Conservation (phyloP, 768 basidiomycete genomes). For the Termitomyces sp. region DNA sequence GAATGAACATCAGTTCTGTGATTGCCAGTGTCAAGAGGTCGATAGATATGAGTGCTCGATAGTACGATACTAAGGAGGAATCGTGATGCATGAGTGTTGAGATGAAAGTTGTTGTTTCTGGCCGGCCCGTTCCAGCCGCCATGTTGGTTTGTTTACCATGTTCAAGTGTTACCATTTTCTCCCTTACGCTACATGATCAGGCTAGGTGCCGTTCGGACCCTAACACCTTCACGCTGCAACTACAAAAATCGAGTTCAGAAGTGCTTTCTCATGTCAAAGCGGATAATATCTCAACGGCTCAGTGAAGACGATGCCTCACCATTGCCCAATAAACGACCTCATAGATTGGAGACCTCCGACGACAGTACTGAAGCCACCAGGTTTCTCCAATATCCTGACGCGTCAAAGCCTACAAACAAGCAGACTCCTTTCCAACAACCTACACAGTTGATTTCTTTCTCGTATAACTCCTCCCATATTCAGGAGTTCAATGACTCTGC, state of each 20-base stretch:
- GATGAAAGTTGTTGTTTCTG: too few species aligned
- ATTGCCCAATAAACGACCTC: background rate
- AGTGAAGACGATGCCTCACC: conserved; percentile 6
- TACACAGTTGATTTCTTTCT: conserved; percentile 65
- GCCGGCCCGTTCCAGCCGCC: too few species aligned
- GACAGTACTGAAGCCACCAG: background rate
- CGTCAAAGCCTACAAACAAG: conserved; percentile 12
- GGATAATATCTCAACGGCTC: conserved; percentile 14
- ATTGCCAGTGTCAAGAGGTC: too few species aligned
- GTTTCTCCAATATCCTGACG: conserved; percentile 18
- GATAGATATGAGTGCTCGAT: too few species aligned
- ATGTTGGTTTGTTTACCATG: too few species aligned
- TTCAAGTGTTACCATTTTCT: too few species aligned
- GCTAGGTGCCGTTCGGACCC: too few species aligned
- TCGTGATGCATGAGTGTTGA: too few species aligned
- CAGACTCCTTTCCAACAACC: conserved; percentile 66
- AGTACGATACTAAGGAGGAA: too few species aligned
- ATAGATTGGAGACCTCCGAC: background rate
- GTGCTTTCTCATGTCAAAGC: conserved; percentile 10
- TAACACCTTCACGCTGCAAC: background rate
- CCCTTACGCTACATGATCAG: too few species aligned
- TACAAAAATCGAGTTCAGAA: background rate
- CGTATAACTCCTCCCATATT: conserved; percentile 53
- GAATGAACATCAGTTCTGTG: too few species aligned
- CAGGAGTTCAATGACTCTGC: conserved; percentile 68